Conservation (phyloP, 495 filamentous ascomycete genomes). For the Cercophora sp. region DNA sequence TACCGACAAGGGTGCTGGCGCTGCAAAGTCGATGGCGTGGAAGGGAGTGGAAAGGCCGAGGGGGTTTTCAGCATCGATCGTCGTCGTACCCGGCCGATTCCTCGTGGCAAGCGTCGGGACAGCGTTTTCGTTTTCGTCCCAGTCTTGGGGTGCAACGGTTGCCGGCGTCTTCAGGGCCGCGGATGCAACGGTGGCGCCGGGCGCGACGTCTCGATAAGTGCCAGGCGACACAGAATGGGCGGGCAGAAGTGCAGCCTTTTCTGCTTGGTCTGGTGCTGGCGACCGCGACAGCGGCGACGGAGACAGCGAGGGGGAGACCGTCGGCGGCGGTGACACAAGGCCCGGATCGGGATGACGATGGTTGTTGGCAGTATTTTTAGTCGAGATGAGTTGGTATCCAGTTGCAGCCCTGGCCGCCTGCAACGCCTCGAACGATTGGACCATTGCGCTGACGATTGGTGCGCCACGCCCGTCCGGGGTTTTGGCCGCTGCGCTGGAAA, state of each 20-base stretch:
- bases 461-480: constrained; percentile 12
- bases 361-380: constrained; percentile 16
- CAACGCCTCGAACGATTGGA: constrained; percentile 32
- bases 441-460: constrained; percentile 26
- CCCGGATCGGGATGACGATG: constrained; percentile 6
- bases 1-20: too few species aligned
- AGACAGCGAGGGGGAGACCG: constrained; percentile 19
- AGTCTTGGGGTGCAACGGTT: background rate
- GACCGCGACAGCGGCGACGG: constrained; percentile 14
- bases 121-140: background rate
- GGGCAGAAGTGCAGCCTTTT: background rate
- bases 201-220: background rate
- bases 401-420: constrained; percentile 17
- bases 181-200: background rate
- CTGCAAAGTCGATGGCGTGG: background rate
- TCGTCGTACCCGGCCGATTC: background rate
- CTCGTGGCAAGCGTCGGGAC: background rate
- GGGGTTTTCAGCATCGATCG: constrained; percentile 15
- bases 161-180: background rate
- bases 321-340: constrained; percentile 18
- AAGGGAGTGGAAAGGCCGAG: background rate
- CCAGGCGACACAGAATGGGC: background rate
- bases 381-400: constrained; percentile 24
- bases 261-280: background rate
- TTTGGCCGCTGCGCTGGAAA: constrained; percentile 1